Evolutionary conservation across 495 filamentous ascomycete genomes (phyloP), one percentile per base, ranked within the genome.

Genomic region (Penicillium ochrochloron): DNA sequence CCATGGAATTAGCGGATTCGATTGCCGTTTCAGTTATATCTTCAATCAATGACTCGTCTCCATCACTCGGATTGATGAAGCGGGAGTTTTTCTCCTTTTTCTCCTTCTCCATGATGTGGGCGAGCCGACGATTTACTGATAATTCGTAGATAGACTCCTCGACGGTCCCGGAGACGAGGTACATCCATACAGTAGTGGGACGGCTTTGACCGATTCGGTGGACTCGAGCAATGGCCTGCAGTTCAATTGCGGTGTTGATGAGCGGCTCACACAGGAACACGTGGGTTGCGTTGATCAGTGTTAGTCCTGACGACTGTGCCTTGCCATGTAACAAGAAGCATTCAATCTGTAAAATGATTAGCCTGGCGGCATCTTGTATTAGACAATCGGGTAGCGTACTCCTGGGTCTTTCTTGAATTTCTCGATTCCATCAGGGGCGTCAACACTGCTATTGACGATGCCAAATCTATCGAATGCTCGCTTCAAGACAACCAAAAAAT

Each of bases 191-290:
- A 2, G 92, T 96, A 8, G 94, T 99, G 63, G 89, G 82, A 29
- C 90, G 87, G 62, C 88, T 84, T 75, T 99, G 94, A 0, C 94
- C 94, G 59, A 99, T 99, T 41, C 94, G 85, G 73, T 99, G 92
- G 0, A 99, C 93, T 53, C 94, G 89, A 7, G 93, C 92, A 67
- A 97, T 96, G 3, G 93, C 94, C 70, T 99, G 94, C 7, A 97
- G 83, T 69, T 97, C 94, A 10, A 99, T 87, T 2, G 94, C 92
- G 7, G 94, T 91, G 72, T 97, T 97, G 66, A 97, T 86, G 5
- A 97, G 78, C 1, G 94, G 94, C 74, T 99, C 94, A 74, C 93
- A 97, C 9, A 99, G 80, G 67, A 99, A 94, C 1, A 99, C 93
- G 72, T 99, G 92, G 12, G 88, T 97, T 5, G 94, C 95, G 72